phyloP scores from a whole-genome alignment of 352 stramenopile species.

The Ophiocytium majus region DNA sequence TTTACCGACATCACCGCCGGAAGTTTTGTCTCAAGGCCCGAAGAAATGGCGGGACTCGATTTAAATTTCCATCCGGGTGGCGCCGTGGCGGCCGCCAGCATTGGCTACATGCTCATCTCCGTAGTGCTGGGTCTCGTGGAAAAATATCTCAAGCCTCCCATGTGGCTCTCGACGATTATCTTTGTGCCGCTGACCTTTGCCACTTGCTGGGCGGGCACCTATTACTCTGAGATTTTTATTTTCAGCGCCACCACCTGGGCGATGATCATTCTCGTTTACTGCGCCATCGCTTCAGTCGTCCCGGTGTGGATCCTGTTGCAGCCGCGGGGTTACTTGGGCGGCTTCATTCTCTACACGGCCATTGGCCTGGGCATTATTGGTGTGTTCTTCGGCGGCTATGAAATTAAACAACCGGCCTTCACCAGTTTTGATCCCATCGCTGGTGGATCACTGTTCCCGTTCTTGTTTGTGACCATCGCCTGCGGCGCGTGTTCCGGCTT shows the following conservation, averaged over 20 bases:
- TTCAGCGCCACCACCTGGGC: background rate
- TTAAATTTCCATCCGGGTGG: slow-evolving; percentile 5
- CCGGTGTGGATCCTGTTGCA: background rate
- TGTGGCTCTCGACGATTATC: background rate
- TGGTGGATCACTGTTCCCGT: slow-evolving; percentile 9
- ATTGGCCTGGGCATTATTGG: background rate
- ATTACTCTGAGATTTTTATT: background rate
- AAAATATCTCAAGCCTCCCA: background rate
- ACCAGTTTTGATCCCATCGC: background rate
- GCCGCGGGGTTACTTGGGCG: background rate
- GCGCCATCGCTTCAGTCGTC: background rate
- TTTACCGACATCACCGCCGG: slow-evolving; percentile 11
- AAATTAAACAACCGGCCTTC: background rate
- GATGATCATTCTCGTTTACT: slow-evolving; percentile 7
- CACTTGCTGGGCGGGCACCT: background rate
- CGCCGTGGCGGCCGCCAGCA: background rate
- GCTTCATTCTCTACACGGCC: background rate
- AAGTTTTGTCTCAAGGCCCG: background rate
- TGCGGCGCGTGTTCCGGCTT: slow-evolving; percentile 4
- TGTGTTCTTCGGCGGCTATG: background rate
- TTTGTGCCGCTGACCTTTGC: background rate
- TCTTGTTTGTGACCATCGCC: slow-evolving; percentile 12
- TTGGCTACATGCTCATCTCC: background rate
- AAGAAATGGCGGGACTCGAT: background rate
- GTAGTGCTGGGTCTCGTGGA: background rate